Conservation (phyloP, 2,329 filamentous ascomycete species). For the Colletotrichum costaricense region DNA sequence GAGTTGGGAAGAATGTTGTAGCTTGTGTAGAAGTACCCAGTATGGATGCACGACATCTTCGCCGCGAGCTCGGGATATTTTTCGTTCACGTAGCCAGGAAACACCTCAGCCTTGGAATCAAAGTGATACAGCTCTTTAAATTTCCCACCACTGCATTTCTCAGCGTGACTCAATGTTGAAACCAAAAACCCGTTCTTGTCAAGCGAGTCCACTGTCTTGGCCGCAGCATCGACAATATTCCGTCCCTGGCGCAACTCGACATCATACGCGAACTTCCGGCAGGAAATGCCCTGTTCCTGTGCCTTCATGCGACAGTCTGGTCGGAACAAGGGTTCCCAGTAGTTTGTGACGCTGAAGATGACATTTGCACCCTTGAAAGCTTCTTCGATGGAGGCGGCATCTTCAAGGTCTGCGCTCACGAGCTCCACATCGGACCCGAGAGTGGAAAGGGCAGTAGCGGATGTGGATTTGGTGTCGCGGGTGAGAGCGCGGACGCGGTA, state of each 20-base stretch:
- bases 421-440: constrained; percentile 45
- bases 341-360: constrained; percentile 68
- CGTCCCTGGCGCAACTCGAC: constrained; percentile 62
- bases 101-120: constrained; percentile 64
- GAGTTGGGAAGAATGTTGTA: constrained; percentile 57
- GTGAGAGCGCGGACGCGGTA: constrained; percentile 61
- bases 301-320: constrained; percentile 54
- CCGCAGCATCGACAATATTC: constrained; percentile 67
- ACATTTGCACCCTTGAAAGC: constrained; percentile 58
- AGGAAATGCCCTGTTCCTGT: constrained; percentile 50
- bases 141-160: constrained; percentile 56
- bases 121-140: constrained; percentile 64
- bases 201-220: constrained; percentile 50
- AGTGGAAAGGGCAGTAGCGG: constrained; percentile 52
- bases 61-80: constrained; percentile 55
- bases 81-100: constrained; percentile 56
- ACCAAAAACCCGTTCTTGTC: constrained; percentile 61
- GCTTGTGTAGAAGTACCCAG: constrained; percentile 60
- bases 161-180: constrained; percentile 62
- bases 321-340: constrained; percentile 63
- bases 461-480: constrained; percentile 53
- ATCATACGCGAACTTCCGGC: constrained; percentile 57
- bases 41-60: constrained; percentile 64
- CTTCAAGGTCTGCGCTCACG: constrained; percentile 56
- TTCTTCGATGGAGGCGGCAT: constrained; percentile 49